phyloP scores from a whole-genome alignment of 2,329 filamentous ascomycete genomes.

The Pochonia chlamydosporia region DNA sequence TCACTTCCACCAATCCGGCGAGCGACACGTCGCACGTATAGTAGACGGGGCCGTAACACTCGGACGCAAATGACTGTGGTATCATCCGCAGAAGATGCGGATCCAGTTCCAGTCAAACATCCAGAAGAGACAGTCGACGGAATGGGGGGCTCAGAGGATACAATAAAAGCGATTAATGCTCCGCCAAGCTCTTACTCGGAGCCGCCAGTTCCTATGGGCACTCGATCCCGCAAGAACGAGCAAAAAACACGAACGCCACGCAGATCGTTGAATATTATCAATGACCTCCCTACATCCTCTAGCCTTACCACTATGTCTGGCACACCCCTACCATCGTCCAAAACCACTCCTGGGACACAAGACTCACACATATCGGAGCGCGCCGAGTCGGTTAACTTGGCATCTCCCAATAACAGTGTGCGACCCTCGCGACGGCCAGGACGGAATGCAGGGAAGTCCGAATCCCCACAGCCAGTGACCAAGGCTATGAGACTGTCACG shows the following conservation, averaged over 20 bases:
- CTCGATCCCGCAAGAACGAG: constrained; percentile 10
- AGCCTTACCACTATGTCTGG: constrained; percentile 33
- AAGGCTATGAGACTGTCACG: constrained; percentile 16
- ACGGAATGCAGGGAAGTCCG: constrained; percentile 15
- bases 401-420: constrained; percentile 17
- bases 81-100: constrained; percentile 2
- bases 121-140: background rate
- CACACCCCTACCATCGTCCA: constrained; percentile 32
- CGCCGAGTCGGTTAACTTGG: constrained; percentile 15
- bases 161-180: background rate
- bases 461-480: constrained; percentile 20
- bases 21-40: constrained; percentile 5
- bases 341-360: constrained; percentile 29
- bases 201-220: background rate
- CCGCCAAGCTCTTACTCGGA: background rate
- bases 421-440: constrained; percentile 13
- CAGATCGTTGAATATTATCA: background rate
- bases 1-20: constrained; percentile 20
- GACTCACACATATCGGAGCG: constrained; percentile 21
- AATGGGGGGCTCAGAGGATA: background rate
- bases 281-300: constrained; percentile 22
- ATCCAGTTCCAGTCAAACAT: background rate
- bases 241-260: constrained; percentile 17
- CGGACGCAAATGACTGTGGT: constrained; percentile 1
- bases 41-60: background rate